phyloP scores from a whole-genome alignment of 345 rosid genomes.

The Lagerstroemia speciosa region DNA sequence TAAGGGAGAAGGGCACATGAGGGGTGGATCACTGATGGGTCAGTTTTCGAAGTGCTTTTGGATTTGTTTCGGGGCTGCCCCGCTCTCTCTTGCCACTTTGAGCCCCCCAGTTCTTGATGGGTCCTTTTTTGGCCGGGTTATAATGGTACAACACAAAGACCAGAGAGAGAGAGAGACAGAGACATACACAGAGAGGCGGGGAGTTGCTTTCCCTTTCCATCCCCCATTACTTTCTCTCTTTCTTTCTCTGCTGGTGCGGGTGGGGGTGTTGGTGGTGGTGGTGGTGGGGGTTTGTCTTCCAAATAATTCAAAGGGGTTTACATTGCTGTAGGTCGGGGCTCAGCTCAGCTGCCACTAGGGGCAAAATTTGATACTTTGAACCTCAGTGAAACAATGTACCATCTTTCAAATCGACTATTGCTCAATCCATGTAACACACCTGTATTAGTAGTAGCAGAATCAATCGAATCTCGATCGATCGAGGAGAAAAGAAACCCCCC shows the following conservation, averaged over 20 bases:
- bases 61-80: constrained; percentile 1
- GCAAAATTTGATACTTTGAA: no score
- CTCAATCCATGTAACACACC: not conserved
- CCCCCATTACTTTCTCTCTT: constrained; percentile 4
- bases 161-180: constrained; percentile 8
- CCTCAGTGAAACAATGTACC: not conserved
- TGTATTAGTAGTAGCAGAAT: not conserved
- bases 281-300: constrained; percentile 2
- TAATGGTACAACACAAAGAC: not conserved
- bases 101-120: constrained; percentile 27
- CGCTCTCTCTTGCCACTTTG: constrained; percentile 16
- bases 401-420: not conserved
- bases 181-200: constrained; percentile 10
- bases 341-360: no score
- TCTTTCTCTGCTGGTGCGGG: not conserved
- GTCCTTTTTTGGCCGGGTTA: constrained; percentile 4
- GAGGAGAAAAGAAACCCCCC: no score
- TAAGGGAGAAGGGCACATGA: constrained; percentile 17
- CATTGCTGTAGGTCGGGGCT: not conserved
- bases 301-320: constrained; percentile 4
- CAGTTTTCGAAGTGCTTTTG: constrained; percentile 15
- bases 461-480: no score
- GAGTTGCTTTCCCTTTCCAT: constrained; percentile 29
- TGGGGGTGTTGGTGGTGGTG: not conserved
- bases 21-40: constrained; percentile 16